phyloP scores from a whole-genome alignment of 1,284 basidiomycete genomes.

The Pisolithus thermaeus region DNA sequence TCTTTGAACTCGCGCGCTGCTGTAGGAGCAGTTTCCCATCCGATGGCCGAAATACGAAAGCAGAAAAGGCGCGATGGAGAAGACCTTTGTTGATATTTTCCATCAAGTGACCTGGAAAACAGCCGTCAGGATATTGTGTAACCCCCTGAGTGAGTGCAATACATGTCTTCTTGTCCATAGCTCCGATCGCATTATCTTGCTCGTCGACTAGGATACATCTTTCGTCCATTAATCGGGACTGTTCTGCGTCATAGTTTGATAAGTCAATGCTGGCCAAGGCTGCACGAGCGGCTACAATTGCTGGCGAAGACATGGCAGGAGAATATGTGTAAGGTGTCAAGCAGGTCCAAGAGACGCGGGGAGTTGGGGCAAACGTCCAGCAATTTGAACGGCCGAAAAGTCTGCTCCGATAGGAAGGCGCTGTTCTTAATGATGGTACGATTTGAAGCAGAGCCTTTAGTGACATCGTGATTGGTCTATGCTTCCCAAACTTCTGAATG shows the following conservation, averaged over 20 bases:
- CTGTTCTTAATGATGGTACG: background rate
- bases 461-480: background rate
- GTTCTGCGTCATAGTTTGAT: constrained; percentile 72
- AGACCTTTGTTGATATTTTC: constrained; percentile 93
- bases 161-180: constrained; percentile 97
- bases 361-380: background rate
- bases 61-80: constrained; percentile 96
- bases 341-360: background rate
- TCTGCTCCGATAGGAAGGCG: background rate
- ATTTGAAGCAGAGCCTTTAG: background rate
- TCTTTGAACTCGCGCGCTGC: constrained; percentile 94
- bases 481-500: too few species aligned
- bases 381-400: background rate
- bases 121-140: constrained; percentile 1
- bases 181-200: constrained; percentile 84
- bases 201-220: constrained; percentile 93
- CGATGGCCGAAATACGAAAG: constrained; percentile 91
- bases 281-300: constrained; percentile 53
- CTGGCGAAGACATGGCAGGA: constrained; percentile 46
- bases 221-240: constrained; percentile 94
- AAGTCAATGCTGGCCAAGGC: constrained; percentile 68
- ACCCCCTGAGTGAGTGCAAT: constrained; percentile 8
- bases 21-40: constrained; percentile 96
- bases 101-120: constrained; percentile 85
- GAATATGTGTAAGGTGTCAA: constrained; percentile 2